Evolutionary conservation across 306 rosid species (phyloP).

Genomic region (Sophora flavescens): DNA sequence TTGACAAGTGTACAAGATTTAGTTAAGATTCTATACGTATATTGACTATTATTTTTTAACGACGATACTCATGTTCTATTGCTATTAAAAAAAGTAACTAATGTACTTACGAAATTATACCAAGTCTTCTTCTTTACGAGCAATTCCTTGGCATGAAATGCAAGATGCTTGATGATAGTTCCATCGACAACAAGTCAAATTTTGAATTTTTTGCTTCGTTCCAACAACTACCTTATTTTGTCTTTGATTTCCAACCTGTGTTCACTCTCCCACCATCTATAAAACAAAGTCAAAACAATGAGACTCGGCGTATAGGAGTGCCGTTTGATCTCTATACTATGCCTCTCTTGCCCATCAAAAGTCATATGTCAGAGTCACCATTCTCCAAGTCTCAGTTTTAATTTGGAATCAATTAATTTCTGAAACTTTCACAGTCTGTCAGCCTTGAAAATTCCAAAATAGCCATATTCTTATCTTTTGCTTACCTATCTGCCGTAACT

Average conservation of each 20-base stretch:
- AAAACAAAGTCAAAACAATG: slow-evolving; percentile 8
- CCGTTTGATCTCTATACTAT: slow-evolving; percentile 1
- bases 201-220: slow-evolving; percentile 22
- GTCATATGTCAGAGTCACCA: slow-evolving; percentile 15
- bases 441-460: too few species aligned
- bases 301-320: slow-evolving; percentile 22
- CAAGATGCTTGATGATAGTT: not conserved
- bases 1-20: too few species aligned
- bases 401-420: not conserved
- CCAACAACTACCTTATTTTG: not conserved
- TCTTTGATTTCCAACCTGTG: slow-evolving; percentile 3
- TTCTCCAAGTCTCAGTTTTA: slow-evolving; percentile 48
- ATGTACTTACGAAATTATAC: too few species aligned
- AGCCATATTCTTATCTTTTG: not conserved
- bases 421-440: not conserved
- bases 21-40: too few species aligned
- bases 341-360: slow-evolving; percentile 41
- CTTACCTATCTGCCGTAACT: slow-evolving; percentile 2
- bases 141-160: slow-evolving; percentile 26
- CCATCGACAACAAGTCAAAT: slow-evolving; percentile 16
- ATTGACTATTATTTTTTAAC: too few species aligned
- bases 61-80: too few species aligned
- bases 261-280: slow-evolving; percentile 12
- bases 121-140: not conserved
- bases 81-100: too few species aligned